Conservation (phyloP, 2,329 filamentous ascomycete genomes). For the Xylariomycetidae sp. region DNA sequence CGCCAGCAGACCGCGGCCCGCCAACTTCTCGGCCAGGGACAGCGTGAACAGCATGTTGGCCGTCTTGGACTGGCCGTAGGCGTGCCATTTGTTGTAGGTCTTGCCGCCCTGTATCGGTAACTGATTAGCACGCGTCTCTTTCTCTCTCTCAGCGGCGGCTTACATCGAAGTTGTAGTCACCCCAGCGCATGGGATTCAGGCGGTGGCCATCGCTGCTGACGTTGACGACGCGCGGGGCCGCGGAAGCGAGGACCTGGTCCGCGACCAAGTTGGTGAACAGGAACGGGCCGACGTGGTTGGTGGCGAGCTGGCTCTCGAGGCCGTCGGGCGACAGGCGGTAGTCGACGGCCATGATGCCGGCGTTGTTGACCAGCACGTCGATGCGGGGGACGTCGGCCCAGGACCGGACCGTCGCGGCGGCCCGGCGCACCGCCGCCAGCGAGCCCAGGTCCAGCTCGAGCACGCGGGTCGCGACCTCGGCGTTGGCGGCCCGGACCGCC, state of each 20-base stretch:
- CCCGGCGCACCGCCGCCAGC: slow-evolving; percentile 18
- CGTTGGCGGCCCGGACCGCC: slow-evolving; percentile 25
- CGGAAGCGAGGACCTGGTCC: slow-evolving; percentile 21
- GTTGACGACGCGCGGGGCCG: slow-evolving; percentile 33
- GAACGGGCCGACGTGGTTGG: slow-evolving; percentile 34
- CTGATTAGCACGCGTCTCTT: background rate
- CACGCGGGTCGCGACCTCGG: slow-evolving; percentile 27
- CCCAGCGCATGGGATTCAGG: slow-evolving; percentile 34
- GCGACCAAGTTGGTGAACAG: slow-evolving; percentile 34
- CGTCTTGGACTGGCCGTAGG: slow-evolving; percentile 29
- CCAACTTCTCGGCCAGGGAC: background rate
- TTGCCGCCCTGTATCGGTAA: slow-evolving; percentile 5
- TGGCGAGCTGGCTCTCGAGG: slow-evolving; percentile 31
- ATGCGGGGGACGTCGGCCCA: slow-evolving; percentile 23
- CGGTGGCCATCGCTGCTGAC: slow-evolving; percentile 39
- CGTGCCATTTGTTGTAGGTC: slow-evolving; percentile 23
- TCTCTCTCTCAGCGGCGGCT: background rate
- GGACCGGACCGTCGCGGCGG: slow-evolving; percentile 29
- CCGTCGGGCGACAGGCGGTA: slow-evolving; percentile 28
- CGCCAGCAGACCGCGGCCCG: slow-evolving; percentile 13
- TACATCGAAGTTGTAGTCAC: slow-evolving; percentile 35
- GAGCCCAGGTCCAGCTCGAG: slow-evolving; percentile 18
- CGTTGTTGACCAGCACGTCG: slow-evolving; percentile 13
- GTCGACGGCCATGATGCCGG: slow-evolving; percentile 33
- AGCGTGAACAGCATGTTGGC: slow-evolving; percentile 1